phyloP scores from a whole-genome alignment of 768 basidiomycete species.

The Pleurotus pulmonarius region DNA sequence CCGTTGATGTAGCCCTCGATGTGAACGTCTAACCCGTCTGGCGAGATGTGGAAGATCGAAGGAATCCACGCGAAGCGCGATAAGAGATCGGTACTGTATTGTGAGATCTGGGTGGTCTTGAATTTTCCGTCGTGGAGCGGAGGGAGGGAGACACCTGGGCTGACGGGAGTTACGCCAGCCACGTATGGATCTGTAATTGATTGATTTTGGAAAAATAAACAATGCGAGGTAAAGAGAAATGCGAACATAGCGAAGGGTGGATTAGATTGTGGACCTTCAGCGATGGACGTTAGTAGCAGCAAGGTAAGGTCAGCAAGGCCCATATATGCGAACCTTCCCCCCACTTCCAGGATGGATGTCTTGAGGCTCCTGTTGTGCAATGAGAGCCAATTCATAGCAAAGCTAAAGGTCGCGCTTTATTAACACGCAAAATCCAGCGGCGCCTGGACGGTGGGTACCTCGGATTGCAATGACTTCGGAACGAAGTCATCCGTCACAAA shows the following conservation, averaged over 20 bases:
- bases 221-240: not conserved
- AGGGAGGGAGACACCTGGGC: conserved; percentile 5
- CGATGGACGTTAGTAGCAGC: not conserved
- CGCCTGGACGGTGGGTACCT: no score
- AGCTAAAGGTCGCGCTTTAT: not conserved
- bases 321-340: conserved; percentile 8
- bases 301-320: not conserved
- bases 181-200: not conserved
- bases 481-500: conserved; percentile 10
- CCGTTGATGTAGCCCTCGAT: conserved; percentile 16
- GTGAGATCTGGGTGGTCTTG: not conserved
- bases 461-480: conserved; percentile 10
- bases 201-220: not conserved
- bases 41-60: conserved; percentile 10
- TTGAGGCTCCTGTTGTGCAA: conserved; percentile 9
- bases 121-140: not conserved
- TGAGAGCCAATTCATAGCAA: conserved; percentile 7
- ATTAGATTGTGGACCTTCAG: conserved; percentile 15
- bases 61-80: conserved; percentile 14
- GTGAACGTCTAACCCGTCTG: conserved; percentile 10
- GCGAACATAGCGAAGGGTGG: conserved; percentile 13
- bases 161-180: not conserved
- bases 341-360: conserved; percentile 13
- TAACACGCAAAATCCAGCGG: no score
- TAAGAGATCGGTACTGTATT: not conserved